These are phyloP conservation scores for Salvia hispanica DNA, from an alignment of 257 asterid genomes.

Conservation along the genomic window DNA sequence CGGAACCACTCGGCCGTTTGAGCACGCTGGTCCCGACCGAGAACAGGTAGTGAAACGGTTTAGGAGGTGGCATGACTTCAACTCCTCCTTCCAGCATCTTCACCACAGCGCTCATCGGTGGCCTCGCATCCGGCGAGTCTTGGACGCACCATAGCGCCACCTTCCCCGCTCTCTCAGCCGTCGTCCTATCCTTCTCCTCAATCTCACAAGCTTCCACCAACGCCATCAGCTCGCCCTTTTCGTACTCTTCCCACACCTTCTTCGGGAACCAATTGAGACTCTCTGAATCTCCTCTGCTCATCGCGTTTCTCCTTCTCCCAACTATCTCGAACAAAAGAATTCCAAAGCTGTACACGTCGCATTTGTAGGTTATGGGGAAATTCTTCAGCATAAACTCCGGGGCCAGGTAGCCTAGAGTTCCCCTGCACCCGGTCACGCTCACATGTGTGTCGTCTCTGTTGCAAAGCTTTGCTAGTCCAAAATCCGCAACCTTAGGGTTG, in stretches of 20 bases:
- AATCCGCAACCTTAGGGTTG: conserved; percentile 45
- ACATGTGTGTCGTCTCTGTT: conserved; percentile 42
- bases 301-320: conserved; percentile 41
- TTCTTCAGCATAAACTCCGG: conserved; percentile 45
- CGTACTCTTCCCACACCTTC: conserved; percentile 40
- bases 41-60: conserved; percentile 43
- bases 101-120: conserved; percentile 47
- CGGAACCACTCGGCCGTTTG: conserved; percentile 24
- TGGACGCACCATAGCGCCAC: conserved; percentile 51
- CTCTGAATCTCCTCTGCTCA: conserved; percentile 13
- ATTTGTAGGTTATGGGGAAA: conserved; percentile 40
- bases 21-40: conserved; percentile 29
- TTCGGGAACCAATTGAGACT: conserved; percentile 48
- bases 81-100: conserved; percentile 51
- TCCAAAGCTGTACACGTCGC: conserved; percentile 48
- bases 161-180: conserved; percentile 38
- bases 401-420: conserved; percentile 45
- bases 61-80: conserved; percentile 45
- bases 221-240: conserved; percentile 34
- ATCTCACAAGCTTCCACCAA: conserved; percentile 29
- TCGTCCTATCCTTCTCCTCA: conserved; percentile 35
- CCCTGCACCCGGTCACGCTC: conserved; percentile 37
- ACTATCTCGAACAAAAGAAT: conserved; percentile 44
- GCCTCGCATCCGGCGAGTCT: conserved; percentile 41
- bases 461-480: conserved; percentile 46